Percentiles rank a stretch among this genome's conserved stretches.
Evolutionary conservation across 495 filamentous ascomycete species (phyloP).

Genomic region (Chlorociboria aeruginascens): DNA sequence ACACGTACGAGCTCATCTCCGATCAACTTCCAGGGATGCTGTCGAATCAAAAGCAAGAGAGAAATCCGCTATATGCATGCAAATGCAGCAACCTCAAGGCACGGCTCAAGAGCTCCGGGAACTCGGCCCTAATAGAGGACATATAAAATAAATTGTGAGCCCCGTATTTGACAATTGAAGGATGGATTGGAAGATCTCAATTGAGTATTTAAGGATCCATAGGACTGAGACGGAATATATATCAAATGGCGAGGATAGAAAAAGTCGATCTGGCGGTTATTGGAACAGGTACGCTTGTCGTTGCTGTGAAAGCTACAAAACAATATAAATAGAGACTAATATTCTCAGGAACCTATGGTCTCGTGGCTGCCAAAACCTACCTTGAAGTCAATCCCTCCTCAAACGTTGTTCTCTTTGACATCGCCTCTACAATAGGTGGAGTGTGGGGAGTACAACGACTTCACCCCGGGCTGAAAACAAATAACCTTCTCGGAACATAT

Average conservation of each 20-base stretch:
- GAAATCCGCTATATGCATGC: too few species aligned
- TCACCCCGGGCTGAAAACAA: constrained; percentile 56
- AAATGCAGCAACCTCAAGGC: too few species aligned
- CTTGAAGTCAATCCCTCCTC: constrained; percentile 39
- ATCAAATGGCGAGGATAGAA: not conserved
- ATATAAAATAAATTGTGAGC: too few species aligned
- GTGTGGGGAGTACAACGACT: constrained; percentile 54
- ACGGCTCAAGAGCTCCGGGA: too few species aligned
- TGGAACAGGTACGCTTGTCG: not conserved
- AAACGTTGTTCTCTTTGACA: constrained; percentile 41
- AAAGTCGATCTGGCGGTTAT: not conserved
- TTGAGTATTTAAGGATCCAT: constrained; percentile 17
- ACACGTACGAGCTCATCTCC: too few species aligned
- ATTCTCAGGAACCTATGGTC: constrained; percentile 41
- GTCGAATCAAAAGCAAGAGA: too few species aligned
- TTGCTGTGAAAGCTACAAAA: not conserved
- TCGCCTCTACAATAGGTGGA: constrained; percentile 48
- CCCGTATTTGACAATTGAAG: constrained; percentile 4
- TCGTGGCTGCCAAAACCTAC: constrained; percentile 50
- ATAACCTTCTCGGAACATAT: constrained; percentile 45
- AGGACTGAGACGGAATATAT: not conserved
- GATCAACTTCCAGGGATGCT: too few species aligned
- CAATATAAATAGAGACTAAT: not conserved
- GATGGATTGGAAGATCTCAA: constrained; percentile 34
- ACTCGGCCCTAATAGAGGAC: too few species aligned